Conservation (phyloP, 306 rosid genomes). For the Acacia acuminata region DNA sequence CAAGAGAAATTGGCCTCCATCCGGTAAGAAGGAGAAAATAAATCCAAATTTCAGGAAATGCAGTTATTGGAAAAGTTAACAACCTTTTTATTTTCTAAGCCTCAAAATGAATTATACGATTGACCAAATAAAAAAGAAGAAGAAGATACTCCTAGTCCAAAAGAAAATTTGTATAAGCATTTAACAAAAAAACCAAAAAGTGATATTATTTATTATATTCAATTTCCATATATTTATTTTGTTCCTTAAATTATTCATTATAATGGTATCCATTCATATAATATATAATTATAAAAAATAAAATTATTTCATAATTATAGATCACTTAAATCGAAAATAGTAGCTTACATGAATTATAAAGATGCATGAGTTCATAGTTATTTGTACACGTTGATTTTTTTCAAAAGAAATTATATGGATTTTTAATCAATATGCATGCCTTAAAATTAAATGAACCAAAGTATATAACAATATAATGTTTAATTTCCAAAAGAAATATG, state of each 20-base stretch:
- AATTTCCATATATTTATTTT: too few relatives aligned
- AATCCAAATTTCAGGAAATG: fast-evolving
- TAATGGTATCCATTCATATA: background rate
- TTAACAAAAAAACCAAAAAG: too few relatives aligned
- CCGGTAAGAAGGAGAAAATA: fast-evolving
- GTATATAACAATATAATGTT: background rate
- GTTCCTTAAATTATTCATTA: background rate
- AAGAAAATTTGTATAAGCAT: too few relatives aligned
- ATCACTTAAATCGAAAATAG: background rate
- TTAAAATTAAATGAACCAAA: background rate
- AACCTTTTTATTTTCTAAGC: too few relatives aligned
- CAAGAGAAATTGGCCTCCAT: too few relatives aligned
- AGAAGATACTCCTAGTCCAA: too few relatives aligned
- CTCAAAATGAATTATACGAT: too few relatives aligned
- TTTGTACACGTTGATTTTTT: too few relatives aligned
- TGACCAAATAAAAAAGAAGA: too few relatives aligned
- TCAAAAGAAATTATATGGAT: too few relatives aligned
- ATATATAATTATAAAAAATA: background rate
- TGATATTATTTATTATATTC: too few relatives aligned
- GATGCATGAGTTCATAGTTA: background rate
- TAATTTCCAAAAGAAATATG: background rate
- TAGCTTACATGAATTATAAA: background rate
- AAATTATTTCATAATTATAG: background rate
- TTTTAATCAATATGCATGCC: background rate
- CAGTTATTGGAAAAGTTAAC: too few relatives aligned